Evolutionary conservation across 306 rosid species (phyloP), one percentile per base, ranked within the genome.

Genomic region (Cucurbita maxima): DNA sequence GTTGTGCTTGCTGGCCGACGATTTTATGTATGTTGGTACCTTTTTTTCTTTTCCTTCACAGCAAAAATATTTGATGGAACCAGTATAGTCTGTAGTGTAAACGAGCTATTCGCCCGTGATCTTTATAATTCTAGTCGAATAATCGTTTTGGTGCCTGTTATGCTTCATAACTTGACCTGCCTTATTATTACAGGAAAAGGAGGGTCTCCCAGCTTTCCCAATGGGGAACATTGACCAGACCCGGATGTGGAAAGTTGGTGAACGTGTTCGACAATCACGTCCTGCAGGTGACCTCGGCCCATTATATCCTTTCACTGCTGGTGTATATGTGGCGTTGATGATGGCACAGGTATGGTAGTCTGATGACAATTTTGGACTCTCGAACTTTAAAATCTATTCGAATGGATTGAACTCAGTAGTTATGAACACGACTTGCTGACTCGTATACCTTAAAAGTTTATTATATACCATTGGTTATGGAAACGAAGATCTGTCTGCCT

Each of bases 221-320:
- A 95, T 95, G 97, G 99, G 99, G 30, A 91, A 95, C 58, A 95
- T 95, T 83, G 97, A 94, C 76, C 97, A 94, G 81, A 94, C 99
- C 52, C 92, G 89, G 64, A 94, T 91, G 99, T 94, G 99, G 99
- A 94, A 94, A 70, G 99, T 94, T 3, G 99, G 99, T 72, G 96
- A 91, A 71, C 87, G 86, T 3, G 99, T 91, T 71, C 87, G 99
- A 15, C 76, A 92, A 9, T 53, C 83, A 57, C 88, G 97, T 40
- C 91, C 97, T 10, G 91, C 86, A 4, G 96, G 97, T 76, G 99
- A 95, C 77, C 88, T 95, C 4, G 97, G 99, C 37, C 97, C 99
- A 7, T 57, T 91, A n/a, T 52, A 86, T 79, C 96, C 99, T 14
- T 95, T 95, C 81, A 95, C 99, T 25, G 96, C 99, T 59, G 99